Conservation (phyloP, 305 asterid species). For the Petunia hybrid region DNA sequence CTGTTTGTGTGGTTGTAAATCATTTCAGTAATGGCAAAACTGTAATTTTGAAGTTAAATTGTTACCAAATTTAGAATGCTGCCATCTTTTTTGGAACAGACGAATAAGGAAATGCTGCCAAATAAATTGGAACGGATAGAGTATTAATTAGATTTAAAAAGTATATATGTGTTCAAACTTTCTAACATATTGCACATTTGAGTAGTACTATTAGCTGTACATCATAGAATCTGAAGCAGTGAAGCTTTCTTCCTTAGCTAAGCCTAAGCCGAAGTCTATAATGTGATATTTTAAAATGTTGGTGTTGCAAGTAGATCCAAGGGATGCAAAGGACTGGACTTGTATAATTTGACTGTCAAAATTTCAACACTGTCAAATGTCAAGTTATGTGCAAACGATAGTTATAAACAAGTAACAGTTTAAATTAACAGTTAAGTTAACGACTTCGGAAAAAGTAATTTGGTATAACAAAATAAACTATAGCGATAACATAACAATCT, state of each 20-base stretch:
- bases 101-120: no score
- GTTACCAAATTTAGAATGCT: no score
- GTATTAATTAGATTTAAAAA: background rate
- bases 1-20: no score
- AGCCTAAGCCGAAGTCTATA: background rate
- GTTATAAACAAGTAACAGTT: no score
- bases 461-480: background rate
- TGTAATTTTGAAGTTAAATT: no score
- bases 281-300: background rate
- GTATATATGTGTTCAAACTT: background rate
- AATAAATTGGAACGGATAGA: no score
- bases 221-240: background rate
- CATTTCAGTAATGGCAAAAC: no score
- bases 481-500: background rate
- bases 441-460: background rate
- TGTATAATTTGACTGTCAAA: background rate
- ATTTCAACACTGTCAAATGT: background rate
- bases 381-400: no score
- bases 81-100: no score
- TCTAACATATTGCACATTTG: background rate
- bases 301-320: conserved; percentile 1
- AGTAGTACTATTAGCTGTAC: background rate
- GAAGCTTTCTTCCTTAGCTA: background rate
- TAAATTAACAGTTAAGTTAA: background rate
- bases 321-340: background rate